A percentile compares a stretch with the other conserved stretches of the same genome.
Evolutionary conservation across 257 asterid genomes (phyloP).

Genomic region (Lithospermum erythrorhizon): DNA sequence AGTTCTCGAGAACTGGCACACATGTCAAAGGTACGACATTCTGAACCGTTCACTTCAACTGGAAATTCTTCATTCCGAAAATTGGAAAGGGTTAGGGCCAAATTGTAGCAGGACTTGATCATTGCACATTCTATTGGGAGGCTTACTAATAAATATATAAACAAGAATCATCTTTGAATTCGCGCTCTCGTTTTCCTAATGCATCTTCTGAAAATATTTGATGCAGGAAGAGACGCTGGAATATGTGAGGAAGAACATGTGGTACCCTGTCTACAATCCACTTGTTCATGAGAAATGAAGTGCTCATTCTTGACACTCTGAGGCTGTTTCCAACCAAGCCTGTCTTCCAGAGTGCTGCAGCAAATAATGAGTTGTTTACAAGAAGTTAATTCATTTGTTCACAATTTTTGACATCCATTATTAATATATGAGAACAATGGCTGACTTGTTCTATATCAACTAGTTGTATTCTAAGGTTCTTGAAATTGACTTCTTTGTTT

Average conservation of each 20-base stretch:
- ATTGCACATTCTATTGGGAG: too few relatives aligned
- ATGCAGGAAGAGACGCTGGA: constrained; percentile 69
- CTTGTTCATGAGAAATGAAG: constrained; percentile 89
- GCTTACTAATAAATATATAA: too few relatives aligned
- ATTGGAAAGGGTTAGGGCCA: too few relatives aligned
- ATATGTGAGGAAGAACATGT: constrained; percentile 66
- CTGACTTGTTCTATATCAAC: too few relatives aligned
- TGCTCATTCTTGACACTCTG: not conserved
- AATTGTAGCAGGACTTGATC: too few relatives aligned
- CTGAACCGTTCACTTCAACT: not conserved
- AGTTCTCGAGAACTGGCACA: constrained; percentile 60
- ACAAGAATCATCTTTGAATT: too few relatives aligned
- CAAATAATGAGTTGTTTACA: constrained; percentile 7
- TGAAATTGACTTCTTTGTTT: too few relatives aligned
- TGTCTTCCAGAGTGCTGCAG: constrained; percentile 14
- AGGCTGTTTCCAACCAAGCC: constrained; percentile 11
- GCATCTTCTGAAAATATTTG: constrained; percentile 4
- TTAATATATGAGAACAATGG: too few relatives aligned
- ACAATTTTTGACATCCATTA: too few relatives aligned
- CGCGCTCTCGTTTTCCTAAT: too few relatives aligned
- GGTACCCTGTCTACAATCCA: constrained; percentile 90
- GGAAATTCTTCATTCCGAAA: not conserved
- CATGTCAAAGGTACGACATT: constrained; percentile 57
- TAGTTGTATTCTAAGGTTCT: too few relatives aligned
- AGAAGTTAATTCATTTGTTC: too few relatives aligned